These are phyloP conservation scores for Astragalus glycyphyllos DNA, from an alignment of 306 rosid species.

Conservation along the genomic window DNA sequence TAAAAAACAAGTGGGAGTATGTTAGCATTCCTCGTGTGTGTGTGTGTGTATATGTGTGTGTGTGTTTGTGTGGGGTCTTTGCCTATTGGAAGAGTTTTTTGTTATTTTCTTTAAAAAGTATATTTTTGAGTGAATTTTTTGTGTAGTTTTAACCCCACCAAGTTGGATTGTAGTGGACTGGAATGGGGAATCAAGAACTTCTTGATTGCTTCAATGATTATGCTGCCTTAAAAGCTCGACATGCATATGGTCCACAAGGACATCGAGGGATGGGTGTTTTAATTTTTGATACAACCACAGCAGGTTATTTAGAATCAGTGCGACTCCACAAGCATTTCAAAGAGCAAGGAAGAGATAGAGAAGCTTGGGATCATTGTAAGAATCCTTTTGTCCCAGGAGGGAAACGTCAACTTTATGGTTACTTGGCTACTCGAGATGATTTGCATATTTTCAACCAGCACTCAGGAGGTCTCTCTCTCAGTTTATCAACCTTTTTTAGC, in stretches of 20 bases:
- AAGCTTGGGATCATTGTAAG: constrained; percentile 49
- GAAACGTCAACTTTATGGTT: constrained; percentile 59
- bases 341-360: constrained; percentile 55
- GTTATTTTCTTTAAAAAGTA: neutral
- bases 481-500: neutral
- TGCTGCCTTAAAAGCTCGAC: constrained; percentile 58
- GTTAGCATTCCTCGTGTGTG: too few relatives aligned
- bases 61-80: too few relatives aligned
- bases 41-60: too few relatives aligned
- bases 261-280: constrained; percentile 57
- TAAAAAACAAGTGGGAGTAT: too few relatives aligned
- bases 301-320: constrained; percentile 53
- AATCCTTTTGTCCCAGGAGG: constrained; percentile 49
- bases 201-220: constrained; percentile 52
- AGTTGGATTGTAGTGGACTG: constrained; percentile 54
- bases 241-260: constrained; percentile 59
- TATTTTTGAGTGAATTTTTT: neutral
- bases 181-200: constrained; percentile 64
- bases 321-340: constrained; percentile 56
- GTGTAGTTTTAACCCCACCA: constrained; percentile 28
- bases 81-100: neutral
- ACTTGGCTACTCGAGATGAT: constrained; percentile 53
- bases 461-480: constrained; percentile 30
- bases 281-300: constrained; percentile 48
- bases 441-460: constrained; percentile 52